phyloP scores from a whole-genome alignment of 345 rosid species.

The Hypericum androsaemum region DNA sequence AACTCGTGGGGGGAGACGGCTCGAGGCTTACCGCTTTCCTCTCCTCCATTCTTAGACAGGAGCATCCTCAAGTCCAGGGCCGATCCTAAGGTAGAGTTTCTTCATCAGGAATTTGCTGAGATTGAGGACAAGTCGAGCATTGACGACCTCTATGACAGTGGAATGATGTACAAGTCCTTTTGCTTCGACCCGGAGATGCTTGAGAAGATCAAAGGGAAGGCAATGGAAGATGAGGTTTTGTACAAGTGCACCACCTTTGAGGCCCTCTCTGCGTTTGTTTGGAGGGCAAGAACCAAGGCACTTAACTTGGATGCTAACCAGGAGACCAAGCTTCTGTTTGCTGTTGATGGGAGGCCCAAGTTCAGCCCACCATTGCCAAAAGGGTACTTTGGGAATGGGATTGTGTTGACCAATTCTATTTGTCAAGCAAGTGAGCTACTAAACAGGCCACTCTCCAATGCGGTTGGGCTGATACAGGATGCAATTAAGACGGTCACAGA shows the following conservation, averaged over 20 bases:
- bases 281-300: slow-evolving; percentile 78
- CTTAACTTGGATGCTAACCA: slow-evolving; percentile 50
- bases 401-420: slow-evolving; percentile 60
- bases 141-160: background rate
- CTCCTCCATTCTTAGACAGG: background rate
- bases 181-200: background rate
- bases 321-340: slow-evolving; percentile 71
- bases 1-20: slow-evolving; percentile 4
- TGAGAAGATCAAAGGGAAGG: background rate
- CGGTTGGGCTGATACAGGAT: slow-evolving; percentile 51
- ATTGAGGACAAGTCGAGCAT: slow-evolving; percentile 1
- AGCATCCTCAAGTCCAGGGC: background rate
- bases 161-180: background rate
- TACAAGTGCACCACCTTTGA: slow-evolving; percentile 59
- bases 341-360: slow-evolving; percentile 80
- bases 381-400: slow-evolving; percentile 86
- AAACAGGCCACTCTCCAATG: slow-evolving; percentile 49
- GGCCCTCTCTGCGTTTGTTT: slow-evolving; percentile 73
- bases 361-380: slow-evolving; percentile 67
- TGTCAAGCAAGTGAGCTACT: slow-evolving; percentile 58
- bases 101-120: background rate
- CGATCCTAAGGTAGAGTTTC: background rate
- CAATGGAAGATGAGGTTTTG: slow-evolving; percentile 37
- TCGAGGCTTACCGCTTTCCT: background rate
- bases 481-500: slow-evolving; percentile 72